phyloP scores from a whole-genome alignment of 1,284 basidiomycete species.

The Puccinia triticina region DNA sequence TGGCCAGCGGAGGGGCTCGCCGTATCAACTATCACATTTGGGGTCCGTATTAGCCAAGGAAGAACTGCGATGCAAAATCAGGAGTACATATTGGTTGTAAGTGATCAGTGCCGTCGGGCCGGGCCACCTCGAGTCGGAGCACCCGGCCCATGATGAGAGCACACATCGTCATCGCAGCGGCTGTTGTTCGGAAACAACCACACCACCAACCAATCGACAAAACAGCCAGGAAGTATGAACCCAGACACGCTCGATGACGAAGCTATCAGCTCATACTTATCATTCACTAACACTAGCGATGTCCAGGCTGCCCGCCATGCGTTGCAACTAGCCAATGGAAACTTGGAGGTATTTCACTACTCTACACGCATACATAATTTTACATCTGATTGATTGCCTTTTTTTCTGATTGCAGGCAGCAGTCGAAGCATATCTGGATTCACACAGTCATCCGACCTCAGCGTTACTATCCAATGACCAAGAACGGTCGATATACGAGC shows the following conservation, averaged over 20 bases:
- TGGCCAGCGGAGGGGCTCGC: no score
- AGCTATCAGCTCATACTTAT: slow-evolving; percentile 33
- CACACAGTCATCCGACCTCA: slow-evolving; percentile 1
- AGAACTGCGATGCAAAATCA: no score
- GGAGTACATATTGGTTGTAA: no score
- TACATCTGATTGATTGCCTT: background rate
- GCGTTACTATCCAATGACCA: background rate
- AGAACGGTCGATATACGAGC: background rate
- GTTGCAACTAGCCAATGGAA: slow-evolving; percentile 25
- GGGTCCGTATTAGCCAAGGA: no score
- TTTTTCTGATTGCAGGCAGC: background rate
- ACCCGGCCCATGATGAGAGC: no score
- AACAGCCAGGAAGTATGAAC: background rate
- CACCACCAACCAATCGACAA: no score
- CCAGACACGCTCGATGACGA: slow-evolving; percentile 23
- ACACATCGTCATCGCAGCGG: no score
- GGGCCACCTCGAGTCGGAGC: no score
- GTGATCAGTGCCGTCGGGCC: no score
- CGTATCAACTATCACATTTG: no score
- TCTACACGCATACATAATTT: background rate
- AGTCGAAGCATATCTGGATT: slow-evolving; percentile 28
- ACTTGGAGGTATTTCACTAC: slow-evolving; percentile 40
- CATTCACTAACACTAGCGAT: slow-evolving; percentile 31
- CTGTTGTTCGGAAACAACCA: no score
- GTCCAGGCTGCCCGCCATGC: slow-evolving; percentile 1